These are phyloP conservation scores for Apiospora kogelbergensis DNA, from an alignment of 2,329 filamentous ascomycete genomes.

Conservation along the genomic window DNA sequence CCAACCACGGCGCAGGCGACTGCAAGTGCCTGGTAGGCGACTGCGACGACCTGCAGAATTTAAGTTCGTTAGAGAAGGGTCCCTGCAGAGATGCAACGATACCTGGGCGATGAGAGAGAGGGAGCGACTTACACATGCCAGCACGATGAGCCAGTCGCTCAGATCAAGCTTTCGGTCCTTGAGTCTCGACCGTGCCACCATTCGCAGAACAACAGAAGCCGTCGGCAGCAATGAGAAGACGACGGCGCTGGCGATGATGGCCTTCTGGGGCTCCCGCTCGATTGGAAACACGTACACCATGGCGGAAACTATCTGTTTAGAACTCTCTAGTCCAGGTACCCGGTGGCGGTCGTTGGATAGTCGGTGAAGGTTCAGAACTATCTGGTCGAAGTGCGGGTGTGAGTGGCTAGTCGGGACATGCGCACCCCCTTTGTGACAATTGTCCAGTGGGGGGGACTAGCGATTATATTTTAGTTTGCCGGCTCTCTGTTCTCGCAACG, in stretches of 20 bases:
- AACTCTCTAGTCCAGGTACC: neutral
- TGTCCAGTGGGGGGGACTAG: neutral
- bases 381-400: neutral
- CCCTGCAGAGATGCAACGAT: neutral
- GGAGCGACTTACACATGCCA: neutral
- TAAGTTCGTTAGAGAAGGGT: neutral
- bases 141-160: neutral
- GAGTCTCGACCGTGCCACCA: neutral
- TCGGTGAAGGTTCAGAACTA: too few relatives aligned
- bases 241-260: neutral
- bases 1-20: neutral
- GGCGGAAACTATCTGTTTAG: neutral
- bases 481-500: too few relatives aligned
- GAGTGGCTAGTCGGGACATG: neutral
- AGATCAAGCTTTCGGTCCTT: neutral
- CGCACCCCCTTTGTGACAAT: neutral
- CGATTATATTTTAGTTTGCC: too few relatives aligned
- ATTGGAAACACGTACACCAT: neutral
- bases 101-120: neutral
- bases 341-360: neutral
- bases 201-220: neutral
- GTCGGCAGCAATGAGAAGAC: neutral
- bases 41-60: neutral
- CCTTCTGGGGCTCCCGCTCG: neutral
- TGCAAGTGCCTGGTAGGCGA: neutral